A percentile compares a stretch with the other conserved stretches of the same genome.
These are phyloP conservation scores for Kodamaea nitidulidarum DNA, from an alignment of 805 yeast species.

Conservation along the genomic window DNA sequence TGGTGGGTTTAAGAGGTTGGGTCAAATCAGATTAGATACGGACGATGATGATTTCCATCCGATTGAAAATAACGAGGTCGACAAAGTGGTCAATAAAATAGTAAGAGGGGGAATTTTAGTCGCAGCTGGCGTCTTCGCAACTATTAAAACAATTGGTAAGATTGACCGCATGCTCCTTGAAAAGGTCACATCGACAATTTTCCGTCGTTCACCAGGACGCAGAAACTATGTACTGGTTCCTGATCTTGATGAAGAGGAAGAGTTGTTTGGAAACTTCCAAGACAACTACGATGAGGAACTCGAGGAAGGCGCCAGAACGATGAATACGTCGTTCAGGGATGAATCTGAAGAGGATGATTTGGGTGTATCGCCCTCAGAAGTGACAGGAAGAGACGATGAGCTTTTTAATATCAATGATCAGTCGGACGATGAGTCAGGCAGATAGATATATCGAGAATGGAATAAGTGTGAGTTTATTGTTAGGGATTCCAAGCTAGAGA, in stretches of 20 bases:
- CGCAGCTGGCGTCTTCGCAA: slow-evolving; percentile 39
- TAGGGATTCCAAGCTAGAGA: no score
- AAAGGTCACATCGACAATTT: slow-evolving; percentile 23
- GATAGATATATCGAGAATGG: neutral
- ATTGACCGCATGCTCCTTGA: slow-evolving; percentile 33
- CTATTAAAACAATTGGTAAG: slow-evolving; percentile 29
- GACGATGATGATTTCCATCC: slow-evolving; percentile 54
- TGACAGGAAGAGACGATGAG: slow-evolving; percentile 14
- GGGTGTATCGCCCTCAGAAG: neutral
- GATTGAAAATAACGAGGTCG: slow-evolving; percentile 61
- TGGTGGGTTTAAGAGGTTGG: slow-evolving; percentile 73
- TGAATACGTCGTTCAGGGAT: slow-evolving; percentile 16
- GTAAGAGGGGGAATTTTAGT: slow-evolving; percentile 54
- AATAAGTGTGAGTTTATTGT: neutral
- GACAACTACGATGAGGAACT: slow-evolving; percentile 39
- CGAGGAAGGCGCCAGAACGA: slow-evolving; percentile 23
- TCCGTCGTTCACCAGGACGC: slow-evolving; percentile 37
- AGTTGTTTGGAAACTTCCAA: slow-evolving; percentile 38
- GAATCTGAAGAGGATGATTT: slow-evolving; percentile 16
- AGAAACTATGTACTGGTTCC: slow-evolving; percentile 42
- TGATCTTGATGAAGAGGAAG: slow-evolving; percentile 35
- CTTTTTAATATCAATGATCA: slow-evolving; percentile 32
- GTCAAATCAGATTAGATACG: slow-evolving; percentile 81
- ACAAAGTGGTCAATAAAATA: slow-evolving; percentile 53
- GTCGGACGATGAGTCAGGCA: slow-evolving; percentile 4